Base-by-base conservation (phyloP, 1,284 basidiomycete genomes). In the Serendipita sp. region DNA sequence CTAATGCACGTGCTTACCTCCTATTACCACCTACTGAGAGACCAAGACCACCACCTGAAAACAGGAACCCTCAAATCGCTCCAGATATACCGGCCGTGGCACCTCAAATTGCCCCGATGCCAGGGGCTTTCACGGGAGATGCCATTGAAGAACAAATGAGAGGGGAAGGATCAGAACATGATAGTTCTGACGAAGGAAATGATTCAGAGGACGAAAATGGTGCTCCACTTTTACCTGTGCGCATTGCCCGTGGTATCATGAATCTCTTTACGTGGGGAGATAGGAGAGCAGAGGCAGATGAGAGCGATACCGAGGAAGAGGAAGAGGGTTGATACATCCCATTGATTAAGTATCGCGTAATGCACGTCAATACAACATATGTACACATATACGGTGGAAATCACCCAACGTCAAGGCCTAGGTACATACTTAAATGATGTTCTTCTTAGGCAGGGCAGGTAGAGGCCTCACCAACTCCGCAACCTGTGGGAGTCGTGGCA, bases 1-100 rank as follows among this genome's bases (percentile, higher is more conserved):
- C 81, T 0, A 85, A 81, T 0, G 87, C 85, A 0, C 72, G 85
- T 10, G 71, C 82, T 17, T 79, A 85, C 68, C 83, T 88, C 66
- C 79, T 80, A 34, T 80, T 84, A 71, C 71, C 77, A 65, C 75
- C 80, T 29, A 82, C 71, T 10, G 77, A 84, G 71, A 72, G 35
- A 29, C 70, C 73, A 65, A 72, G 70, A 64, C 71, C 64, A 10
- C 71, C 67, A 3, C 69, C 44, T 47, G 68, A 61, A 15, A 65
- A 58, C 53, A 69, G 50, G 62, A 71, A 63, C 8, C 71, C n/a
- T 13, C 69, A 61, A 1, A 72, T 64, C 45, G 15, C 44, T n/a
- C 8, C 1, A 15, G 4, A 38, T 3, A 6, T 1, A 15, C 12
- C 2, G 2, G 60, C n/a, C 10, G 38, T 45, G 12, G 29, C 15